Evolutionary conservation across 768 basidiomycete species (phyloP).

Genomic region (Fistulinella prunicolor): DNA sequence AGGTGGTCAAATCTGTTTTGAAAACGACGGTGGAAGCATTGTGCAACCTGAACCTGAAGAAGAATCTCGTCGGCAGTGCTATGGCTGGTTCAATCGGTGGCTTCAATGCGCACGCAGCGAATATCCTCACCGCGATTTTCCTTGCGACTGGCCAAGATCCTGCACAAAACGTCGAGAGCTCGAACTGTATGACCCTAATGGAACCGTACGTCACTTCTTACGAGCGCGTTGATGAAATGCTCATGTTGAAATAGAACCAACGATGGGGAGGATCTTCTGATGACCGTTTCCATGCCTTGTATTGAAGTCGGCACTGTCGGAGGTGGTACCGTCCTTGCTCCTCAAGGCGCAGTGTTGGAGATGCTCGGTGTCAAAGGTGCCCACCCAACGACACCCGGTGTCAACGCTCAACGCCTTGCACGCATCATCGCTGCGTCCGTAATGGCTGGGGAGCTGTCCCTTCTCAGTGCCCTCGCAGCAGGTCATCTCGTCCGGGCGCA

Average conservation of each 20-base stretch:
- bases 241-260: constrained; percentile 58
- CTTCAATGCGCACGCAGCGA: constrained; percentile 98
- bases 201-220: constrained; percentile 67
- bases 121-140: constrained; percentile 94
- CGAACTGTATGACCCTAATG: constrained; percentile 98
- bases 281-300: constrained; percentile 97
- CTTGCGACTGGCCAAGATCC: constrained; percentile 98
- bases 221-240: constrained; percentile 1
- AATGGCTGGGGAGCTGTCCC: constrained; percentile 95
- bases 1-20: constrained; percentile 82
- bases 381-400: constrained; percentile 80
- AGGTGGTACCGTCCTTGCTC: constrained; percentile 89
- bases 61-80: constrained; percentile 95
- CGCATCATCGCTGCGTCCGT: constrained; percentile 88
- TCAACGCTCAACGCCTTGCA: constrained; percentile 87
- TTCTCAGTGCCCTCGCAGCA: constrained; percentile 90
- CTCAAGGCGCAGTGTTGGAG: constrained; percentile 87
- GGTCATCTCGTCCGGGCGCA: constrained; percentile 94
- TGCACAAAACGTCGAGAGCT: constrained; percentile 98
- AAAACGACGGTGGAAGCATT: constrained; percentile 93
- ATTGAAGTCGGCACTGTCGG: constrained; percentile 99
- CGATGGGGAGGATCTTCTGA: constrained; percentile 83
- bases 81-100: constrained; percentile 99
- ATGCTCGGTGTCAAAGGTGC: constrained; percentile 93
- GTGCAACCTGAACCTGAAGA: constrained; percentile 91